These are phyloP conservation scores for Cladosporium sp. DNA, from an alignment of 2,329 filamentous ascomycete genomes.

Conservation along the genomic window DNA sequence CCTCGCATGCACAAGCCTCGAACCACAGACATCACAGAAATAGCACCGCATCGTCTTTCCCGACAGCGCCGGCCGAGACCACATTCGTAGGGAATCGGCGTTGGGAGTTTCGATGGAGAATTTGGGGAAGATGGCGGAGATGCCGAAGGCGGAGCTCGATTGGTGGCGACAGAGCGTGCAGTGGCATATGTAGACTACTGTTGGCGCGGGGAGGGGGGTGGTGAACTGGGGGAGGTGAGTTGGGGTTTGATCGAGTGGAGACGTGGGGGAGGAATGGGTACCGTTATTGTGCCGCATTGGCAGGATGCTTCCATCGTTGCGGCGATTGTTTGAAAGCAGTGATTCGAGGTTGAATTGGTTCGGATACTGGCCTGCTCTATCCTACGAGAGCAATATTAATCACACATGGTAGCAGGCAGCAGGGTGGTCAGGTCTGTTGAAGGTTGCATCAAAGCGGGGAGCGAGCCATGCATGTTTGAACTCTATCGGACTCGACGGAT, in stretches of 20 bases:
- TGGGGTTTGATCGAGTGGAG: background rate
- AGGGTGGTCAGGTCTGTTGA: too few species aligned
- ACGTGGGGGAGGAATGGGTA: background rate
- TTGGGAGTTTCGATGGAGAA: slow-evolving; percentile 2
- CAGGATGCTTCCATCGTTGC: slow-evolving; percentile 11
- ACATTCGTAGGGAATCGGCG: background rate
- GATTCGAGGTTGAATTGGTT: too few species aligned
- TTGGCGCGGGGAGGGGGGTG: slow-evolving; percentile 5
- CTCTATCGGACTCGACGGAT: too few species aligned
- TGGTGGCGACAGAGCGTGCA: slow-evolving; percentile 14
- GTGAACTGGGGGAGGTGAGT: slow-evolving; percentile 1
- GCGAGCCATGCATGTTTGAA: too few species aligned
- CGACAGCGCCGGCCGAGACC: background rate
- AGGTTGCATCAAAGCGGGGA: too few species aligned
- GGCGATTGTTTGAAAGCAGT: too few species aligned
- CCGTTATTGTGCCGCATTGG: slow-evolving; percentile 11
- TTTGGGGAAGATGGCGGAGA: slow-evolving; percentile 11
- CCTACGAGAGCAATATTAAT: too few species aligned
- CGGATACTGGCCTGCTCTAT: too few species aligned
- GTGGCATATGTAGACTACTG: slow-evolving; percentile 13
- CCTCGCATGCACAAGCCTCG: slow-evolving; percentile 7
- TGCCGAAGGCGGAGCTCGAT: slow-evolving; percentile 13
- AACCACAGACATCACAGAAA: slow-evolving; percentile 10
- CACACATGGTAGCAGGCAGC: too few species aligned
- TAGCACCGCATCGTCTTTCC: slow-evolving; percentile 2